Base-by-base conservation (phyloP, 768 basidiomycete genomes). In the Lanmaoa pseudosensibilis region DNA sequence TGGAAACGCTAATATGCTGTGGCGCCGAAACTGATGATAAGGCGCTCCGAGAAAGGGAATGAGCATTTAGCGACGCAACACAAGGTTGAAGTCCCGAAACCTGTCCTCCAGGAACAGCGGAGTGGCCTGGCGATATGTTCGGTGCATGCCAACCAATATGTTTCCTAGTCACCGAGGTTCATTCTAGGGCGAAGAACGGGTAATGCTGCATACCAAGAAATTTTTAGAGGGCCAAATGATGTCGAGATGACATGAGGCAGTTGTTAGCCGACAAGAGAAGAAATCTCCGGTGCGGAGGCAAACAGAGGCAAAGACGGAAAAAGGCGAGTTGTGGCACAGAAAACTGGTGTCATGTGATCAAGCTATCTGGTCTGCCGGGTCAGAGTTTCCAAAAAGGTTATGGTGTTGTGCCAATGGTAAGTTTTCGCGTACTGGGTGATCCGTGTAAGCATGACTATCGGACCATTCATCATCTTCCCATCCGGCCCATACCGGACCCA, bases 41-140 rank as follows among this genome's bases (percentile, higher is more conserved):
- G 32, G 47, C 16, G 38, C 9, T 7, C 65, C 60, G 23, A 55
- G 64, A 66, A 55, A 45, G 61, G 62, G 12, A 58, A 61, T 12
- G 23, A 6, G n/a, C 9, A n/a, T 18, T 41, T 56, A 48, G 58
- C 55, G 57, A 66, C 41, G 51, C 51, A 57, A 30, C 9, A 57
- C 62, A 66, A 67, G 52, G 62, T 67, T 66, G 10, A 57, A 64
- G 45, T 43, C 53, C 65, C 65, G 65, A 48, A 54, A 21, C 12
- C 11, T 32, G 46, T 30, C 36, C 33, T 43, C 39, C 60, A 60
- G 64, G 64, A 57, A 63, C 54, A n/a, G 47, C 52, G 33, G n/a
- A 45, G 3, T 50, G 21, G 16, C 23, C 27, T 4, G 19, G 34
- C 41, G 46, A 39, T 21, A 30, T 25, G 50, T 38, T 12, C 19